A percentile compares a stretch with the other conserved stretches of the same genome.
These are phyloP conservation scores for Auricularia sp. DNA, from an alignment of 768 basidiomycete genomes.

Conservation along the genomic window DNA sequence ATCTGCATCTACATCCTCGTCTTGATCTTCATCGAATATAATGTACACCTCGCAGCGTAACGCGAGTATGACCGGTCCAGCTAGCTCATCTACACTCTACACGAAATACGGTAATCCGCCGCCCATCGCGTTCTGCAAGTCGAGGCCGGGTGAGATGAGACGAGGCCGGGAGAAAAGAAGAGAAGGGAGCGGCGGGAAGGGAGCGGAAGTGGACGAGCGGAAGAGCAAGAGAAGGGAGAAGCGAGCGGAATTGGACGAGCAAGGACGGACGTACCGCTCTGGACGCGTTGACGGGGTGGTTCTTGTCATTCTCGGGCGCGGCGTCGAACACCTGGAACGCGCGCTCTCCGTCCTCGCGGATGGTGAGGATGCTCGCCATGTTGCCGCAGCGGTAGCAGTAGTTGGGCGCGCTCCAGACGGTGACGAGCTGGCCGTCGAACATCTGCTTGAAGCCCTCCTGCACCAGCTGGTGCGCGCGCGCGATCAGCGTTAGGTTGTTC, in stretches of 20 bases:
- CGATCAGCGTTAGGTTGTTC: slow-evolving; percentile 79
- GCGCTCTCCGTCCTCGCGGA: slow-evolving; percentile 39
- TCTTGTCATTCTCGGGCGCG: slow-evolving; percentile 81
- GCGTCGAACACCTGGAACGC: slow-evolving; percentile 77
- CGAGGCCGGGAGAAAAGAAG: too few relatives aligned
- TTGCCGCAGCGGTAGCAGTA: slow-evolving; percentile 86
- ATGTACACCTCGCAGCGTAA: too few relatives aligned
- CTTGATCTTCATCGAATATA: too few relatives aligned
- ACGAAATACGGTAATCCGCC: slow-evolving; percentile 49
- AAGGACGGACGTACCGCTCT: neutral
- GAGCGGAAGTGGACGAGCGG: too few relatives aligned
- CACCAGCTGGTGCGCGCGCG: slow-evolving; percentile 92
- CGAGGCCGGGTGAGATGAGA: too few relatives aligned
- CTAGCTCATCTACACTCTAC: slow-evolving; percentile 12
- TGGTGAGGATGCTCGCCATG: slow-evolving; percentile 81
- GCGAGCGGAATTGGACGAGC: too few relatives aligned
- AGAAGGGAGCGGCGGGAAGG: too few relatives aligned
- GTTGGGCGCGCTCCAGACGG: slow-evolving; percentile 89
- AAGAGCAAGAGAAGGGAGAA: too few relatives aligned
- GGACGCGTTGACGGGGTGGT: slow-evolving; percentile 20
- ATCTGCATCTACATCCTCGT: too few relatives aligned
- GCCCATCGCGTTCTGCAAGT: slow-evolving; percentile 13
- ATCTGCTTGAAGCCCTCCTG: slow-evolving; percentile 95
- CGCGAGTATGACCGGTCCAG: neutral
- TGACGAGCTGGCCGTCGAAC: slow-evolving; percentile 88